Evolutionary conservation across 441 rosid genomes (phyloP).

Genomic region (Gossypium gossypioides): DNA sequence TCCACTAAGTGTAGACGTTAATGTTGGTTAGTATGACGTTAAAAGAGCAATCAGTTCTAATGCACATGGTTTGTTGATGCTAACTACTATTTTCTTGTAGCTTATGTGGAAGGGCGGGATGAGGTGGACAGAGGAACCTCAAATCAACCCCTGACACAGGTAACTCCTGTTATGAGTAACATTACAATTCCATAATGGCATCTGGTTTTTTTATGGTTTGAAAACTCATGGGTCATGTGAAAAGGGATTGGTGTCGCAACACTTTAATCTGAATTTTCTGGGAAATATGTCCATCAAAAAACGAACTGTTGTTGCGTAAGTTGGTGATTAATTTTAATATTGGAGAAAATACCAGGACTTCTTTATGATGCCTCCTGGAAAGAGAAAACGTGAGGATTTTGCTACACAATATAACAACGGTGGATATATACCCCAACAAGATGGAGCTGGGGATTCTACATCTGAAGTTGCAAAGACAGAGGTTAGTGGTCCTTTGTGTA

Average conservation of each 20-base stretch:
- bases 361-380: slow-evolving; percentile 64
- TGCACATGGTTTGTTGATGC: slow-evolving; percentile 15
- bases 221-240: not conserved
- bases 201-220: slow-evolving; percentile 8
- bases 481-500: slow-evolving; percentile 16
- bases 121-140: slow-evolving; percentile 73
- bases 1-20: slow-evolving; percentile 68
- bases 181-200: slow-evolving; percentile 2
- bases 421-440: slow-evolving; percentile 86
- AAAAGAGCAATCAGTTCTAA: not conserved
- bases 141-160: slow-evolving; percentile 72
- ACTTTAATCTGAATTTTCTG: slow-evolving; percentile 7
- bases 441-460: slow-evolving; percentile 70
- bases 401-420: slow-evolving; percentile 59
- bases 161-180: slow-evolving; percentile 24
- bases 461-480: slow-evolving; percentile 29
- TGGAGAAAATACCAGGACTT: slow-evolving; percentile 61
- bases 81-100: slow-evolving; percentile 28
- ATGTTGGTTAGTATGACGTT: slow-evolving; percentile 64
- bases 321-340: slow-evolving; percentile 22
- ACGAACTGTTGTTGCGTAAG: slow-evolving; percentile 8
- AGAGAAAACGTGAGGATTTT: slow-evolving; percentile 83
- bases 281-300: slow-evolving; percentile 10
- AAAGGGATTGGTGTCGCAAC: slow-evolving; percentile 1
- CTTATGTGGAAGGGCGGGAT: slow-evolving; percentile 89